Percentiles rank a stretch among this genome's conserved stretches.
Evolutionary conservation across 2,329 filamentous ascomycete genomes (phyloP).

Genomic region (Neonectria magnoliae): DNA sequence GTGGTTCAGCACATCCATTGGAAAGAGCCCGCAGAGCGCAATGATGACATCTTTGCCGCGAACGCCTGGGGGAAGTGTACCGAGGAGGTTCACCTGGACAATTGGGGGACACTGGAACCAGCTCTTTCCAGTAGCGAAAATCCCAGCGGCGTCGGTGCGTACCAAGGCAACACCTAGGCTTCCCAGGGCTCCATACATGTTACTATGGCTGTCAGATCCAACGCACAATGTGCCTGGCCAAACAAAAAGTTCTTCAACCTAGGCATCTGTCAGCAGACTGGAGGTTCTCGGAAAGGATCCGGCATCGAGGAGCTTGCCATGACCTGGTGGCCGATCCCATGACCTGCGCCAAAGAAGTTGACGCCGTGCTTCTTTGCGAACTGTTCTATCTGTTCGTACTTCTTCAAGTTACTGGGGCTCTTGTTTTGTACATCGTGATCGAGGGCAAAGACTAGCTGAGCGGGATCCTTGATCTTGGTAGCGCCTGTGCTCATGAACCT

Average conservation of each 20-base stretch:
- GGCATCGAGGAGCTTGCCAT: constrained; percentile 53
- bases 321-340: constrained; percentile 87
- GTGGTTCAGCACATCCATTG: constrained; percentile 85
- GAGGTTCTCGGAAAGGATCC: too few relatives aligned
- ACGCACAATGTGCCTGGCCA: constrained; percentile 88
- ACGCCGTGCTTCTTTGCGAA: constrained; percentile 83
- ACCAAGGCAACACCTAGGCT: constrained; percentile 82
- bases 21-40: constrained; percentile 75
- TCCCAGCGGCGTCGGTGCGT: constrained; percentile 82
- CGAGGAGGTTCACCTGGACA: constrained; percentile 79
- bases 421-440: constrained; percentile 92
- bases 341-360: constrained; percentile 78
- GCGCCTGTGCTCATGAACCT: constrained; percentile 83
- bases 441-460: constrained; percentile 84
- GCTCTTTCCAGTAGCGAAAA: constrained; percentile 80
- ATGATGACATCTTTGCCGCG: constrained; percentile 54
- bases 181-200: constrained; percentile 83
- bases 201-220: constrained; percentile 79
- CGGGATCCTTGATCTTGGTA: constrained; percentile 72
- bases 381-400: constrained; percentile 81
- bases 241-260: constrained; percentile 11
- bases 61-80: constrained; percentile 77
- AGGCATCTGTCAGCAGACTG: not conserved
- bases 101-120: constrained; percentile 87
- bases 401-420: constrained; percentile 78